Base-by-base conservation (phyloP, 768 basidiomycete genomes). In the Sarcodon aspratus region DNA sequence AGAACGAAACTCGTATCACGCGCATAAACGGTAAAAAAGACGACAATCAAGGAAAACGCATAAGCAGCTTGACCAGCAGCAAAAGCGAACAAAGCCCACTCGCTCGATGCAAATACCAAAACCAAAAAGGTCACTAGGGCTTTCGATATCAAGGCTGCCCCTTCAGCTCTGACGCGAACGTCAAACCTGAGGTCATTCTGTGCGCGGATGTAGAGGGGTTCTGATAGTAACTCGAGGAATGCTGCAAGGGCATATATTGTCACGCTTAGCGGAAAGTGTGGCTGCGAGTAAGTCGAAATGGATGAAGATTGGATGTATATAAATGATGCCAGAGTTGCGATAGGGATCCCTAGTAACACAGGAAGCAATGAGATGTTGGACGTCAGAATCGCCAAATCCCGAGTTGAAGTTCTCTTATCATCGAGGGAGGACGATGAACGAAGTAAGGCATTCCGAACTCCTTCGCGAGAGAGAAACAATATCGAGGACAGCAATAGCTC, bases 401-500 rank as follows among this genome's bases (percentile, higher is more conserved):
- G 36, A 35, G 55, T 50, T 4, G 15, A 7, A 6, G 43, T 34
- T 13, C 46, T 42, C 9, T 49, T 31, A 12, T 45, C 46, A 13
- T 49, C 49, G 34, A 57, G 50, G 18, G 64, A 12, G 11, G 49
- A 53, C 52, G 63, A 61, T 33, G 71, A 72, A n/a, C 93, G 78
- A 12, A 96, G 71, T 5, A 96, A 73, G 6, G 88, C 81, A 61
- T 85, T 89, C 36, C 96, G 75, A 7, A 98, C 76, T 13, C 94
- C 95, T 63, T 99, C 96, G n/a, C 96, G 74, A 33, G 85, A 83
- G 7, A 98, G 72, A 63, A 98, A 97, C 40, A 98, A 71, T 57
- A 94, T 87, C 9, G 92, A 92, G 55, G 84, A 88, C 43, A 88
- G 74, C 21, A 98, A 60, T 27, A 97, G 77, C 61, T 98, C 96